These are phyloP conservation scores for Endocalyx cinctus DNA, from an alignment of 2,329 filamentous ascomycete species.

Conservation along the genomic window DNA sequence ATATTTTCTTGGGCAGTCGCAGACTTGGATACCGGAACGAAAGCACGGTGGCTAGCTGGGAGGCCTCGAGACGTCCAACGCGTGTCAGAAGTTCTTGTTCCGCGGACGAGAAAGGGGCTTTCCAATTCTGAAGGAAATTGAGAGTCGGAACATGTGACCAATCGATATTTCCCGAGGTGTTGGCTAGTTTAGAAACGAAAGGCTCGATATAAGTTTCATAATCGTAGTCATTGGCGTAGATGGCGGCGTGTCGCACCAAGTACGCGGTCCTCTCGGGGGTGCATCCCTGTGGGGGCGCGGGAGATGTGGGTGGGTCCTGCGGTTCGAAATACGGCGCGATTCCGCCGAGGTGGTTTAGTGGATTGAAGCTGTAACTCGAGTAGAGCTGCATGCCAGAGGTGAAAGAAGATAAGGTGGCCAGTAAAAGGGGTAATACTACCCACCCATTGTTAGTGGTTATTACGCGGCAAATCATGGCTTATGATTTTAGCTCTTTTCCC, in stretches of 20 bases:
- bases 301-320: slow-evolving; percentile 40
- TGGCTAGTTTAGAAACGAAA: slow-evolving; percentile 53
- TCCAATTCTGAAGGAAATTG: slow-evolving; percentile 53
- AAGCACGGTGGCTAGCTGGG: slow-evolving; percentile 53
- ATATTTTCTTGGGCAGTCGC: slow-evolving; percentile 49
- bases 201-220: slow-evolving; percentile 54
- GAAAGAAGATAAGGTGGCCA: slow-evolving; percentile 1
- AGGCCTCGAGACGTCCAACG: slow-evolving; percentile 56
- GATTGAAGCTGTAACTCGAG: slow-evolving; percentile 47
- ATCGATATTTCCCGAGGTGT: slow-evolving; percentile 48
- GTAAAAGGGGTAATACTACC: slow-evolving; percentile 3
- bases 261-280: slow-evolving; percentile 48
- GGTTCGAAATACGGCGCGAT: slow-evolving; percentile 55
- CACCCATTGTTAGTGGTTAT: no score
- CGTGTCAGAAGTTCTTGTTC: slow-evolving; percentile 57
- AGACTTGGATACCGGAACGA: slow-evolving; percentile 54
- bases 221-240: slow-evolving; percentile 57
- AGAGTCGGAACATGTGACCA: slow-evolving; percentile 53
- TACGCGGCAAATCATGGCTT: no score
- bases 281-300: slow-evolving; percentile 44
- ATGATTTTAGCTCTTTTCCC: no score
- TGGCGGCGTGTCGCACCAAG: slow-evolving; percentile 54
- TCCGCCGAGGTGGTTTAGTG: slow-evolving; percentile 50
- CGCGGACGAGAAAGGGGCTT: slow-evolving; percentile 50
- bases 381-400: slow-evolving; percentile 27